Evolutionary conservation across 441 rosid species (phyloP).

Genomic region (Euphorbia neoarborescens): DNA sequence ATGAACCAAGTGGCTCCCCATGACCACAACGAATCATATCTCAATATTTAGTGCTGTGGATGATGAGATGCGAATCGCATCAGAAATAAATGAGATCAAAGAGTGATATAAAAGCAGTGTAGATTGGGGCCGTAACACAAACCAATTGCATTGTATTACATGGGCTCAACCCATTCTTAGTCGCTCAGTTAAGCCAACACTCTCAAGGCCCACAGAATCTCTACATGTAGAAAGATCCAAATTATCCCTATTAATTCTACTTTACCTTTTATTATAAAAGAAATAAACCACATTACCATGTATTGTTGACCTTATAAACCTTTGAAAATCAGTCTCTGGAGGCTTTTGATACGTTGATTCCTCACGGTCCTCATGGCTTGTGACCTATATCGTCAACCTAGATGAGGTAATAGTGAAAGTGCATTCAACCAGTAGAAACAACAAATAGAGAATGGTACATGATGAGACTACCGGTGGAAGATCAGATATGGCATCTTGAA

Average conservation of each 20-base stretch:
- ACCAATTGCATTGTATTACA: no score
- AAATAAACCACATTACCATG: slow-evolving; percentile 32
- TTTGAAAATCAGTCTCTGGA: slow-evolving; percentile 78
- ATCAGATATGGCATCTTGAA: slow-evolving; percentile 81
- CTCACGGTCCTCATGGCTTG: slow-evolving; percentile 44
- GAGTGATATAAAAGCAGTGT: no score
- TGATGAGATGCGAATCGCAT: no score
- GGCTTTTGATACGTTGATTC: slow-evolving; percentile 44
- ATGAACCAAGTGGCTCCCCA: background rate
- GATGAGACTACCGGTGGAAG: slow-evolving; percentile 59
- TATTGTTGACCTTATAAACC: slow-evolving; percentile 57
- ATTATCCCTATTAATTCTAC: background rate
- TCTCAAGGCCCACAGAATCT: no score
- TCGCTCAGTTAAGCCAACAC: no score
- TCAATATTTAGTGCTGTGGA: no score
- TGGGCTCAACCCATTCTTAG: no score
- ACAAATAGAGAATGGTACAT: slow-evolving; percentile 16
- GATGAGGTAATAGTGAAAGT: slow-evolving; percentile 13
- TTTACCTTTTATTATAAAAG: slow-evolving; percentile 5
- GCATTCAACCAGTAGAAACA: slow-evolving; percentile 16
- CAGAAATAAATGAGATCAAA: no score
- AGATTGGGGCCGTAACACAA: no score
- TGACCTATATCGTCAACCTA: slow-evolving; percentile 33
- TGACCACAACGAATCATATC: background rate
- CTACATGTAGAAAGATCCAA: background rate